Evolutionary conservation across 257 asterid species (phyloP).

Genomic region (Plantago ovata): DNA sequence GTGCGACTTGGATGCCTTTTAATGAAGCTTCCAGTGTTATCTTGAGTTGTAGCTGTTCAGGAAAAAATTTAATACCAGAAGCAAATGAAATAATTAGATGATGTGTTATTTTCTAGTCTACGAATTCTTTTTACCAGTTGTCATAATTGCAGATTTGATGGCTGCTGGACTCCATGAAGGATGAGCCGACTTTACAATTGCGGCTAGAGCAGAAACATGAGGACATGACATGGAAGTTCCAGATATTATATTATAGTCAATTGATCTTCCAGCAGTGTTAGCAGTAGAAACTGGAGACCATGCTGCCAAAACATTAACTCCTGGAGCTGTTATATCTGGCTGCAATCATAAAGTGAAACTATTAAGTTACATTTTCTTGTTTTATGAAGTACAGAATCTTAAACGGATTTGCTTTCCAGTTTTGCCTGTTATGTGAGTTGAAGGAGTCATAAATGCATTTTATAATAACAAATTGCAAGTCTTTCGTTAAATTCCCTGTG

Average conservation of each 20-base stretch:
- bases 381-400: conserved; percentile 3
- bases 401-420: too few relatives aligned
- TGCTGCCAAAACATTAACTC: conserved; percentile 55
- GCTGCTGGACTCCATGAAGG: conserved; percentile 69
- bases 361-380: conserved; percentile 10
- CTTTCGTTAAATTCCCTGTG: too few relatives aligned
- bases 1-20: conserved; percentile 40
- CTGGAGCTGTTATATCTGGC: conserved; percentile 67
- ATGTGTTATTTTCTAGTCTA: neutral
- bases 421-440: neutral
- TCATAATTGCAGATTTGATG: conserved; percentile 58
- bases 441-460: too few relatives aligned
- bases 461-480: too few relatives aligned
- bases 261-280: conserved; percentile 37
- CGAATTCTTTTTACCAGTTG: conserved; percentile 41
- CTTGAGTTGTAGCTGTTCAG: conserved; percentile 38
- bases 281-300: conserved; percentile 51
- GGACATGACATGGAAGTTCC: conserved; percentile 75
- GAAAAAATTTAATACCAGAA: neutral
- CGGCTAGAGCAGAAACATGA: conserved; percentile 59
- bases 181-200: conserved; percentile 45
- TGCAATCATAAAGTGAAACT: conserved; percentile 24
- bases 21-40: conserved; percentile 36
- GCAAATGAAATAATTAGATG: neutral
- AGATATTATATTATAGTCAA: conserved; percentile 43